These are phyloP conservation scores for Talaromyces sp. DNA, from an alignment of 2,329 filamentous ascomycete species.

Conservation along the genomic window DNA sequence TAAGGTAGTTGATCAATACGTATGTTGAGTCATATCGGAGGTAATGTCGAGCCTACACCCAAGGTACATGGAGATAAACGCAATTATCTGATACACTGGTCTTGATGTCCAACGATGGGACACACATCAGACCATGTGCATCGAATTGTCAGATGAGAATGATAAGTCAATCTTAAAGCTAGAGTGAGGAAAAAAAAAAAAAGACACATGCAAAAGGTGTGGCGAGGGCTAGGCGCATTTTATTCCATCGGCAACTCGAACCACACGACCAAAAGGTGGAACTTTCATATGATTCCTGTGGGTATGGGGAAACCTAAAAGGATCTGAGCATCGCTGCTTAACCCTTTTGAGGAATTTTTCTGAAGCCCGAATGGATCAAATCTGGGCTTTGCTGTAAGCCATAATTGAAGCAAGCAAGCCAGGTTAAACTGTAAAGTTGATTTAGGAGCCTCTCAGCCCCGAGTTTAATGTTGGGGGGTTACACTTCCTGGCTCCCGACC, in stretches of 20 bases:
- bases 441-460: background rate
- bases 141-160: background rate
- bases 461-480: background rate
- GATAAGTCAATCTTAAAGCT: background rate
- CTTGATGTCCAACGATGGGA: background rate
- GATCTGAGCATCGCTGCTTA: background rate
- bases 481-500: background rate
- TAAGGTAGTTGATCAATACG: background rate
- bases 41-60: background rate
- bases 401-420: background rate
- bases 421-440: background rate
- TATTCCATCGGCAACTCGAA: background rate
- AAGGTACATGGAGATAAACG: background rate
- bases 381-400: background rate
- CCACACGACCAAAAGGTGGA: background rate
- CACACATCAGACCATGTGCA: background rate
- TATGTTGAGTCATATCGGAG: background rate
- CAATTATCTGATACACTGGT: background rate
- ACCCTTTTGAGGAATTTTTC: background rate
- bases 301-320: background rate
- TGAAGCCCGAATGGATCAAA: background rate
- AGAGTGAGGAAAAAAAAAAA: background rate
- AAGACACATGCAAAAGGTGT: background rate
- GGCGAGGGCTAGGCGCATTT: background rate
- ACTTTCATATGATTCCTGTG: too few species aligned